A percentile compares a stretch with the other conserved stretches of the same genome.
Evolutionary conservation across 805 yeast genomes (phyloP).

Genomic region (Nakazawaea laoshanensis): DNA sequence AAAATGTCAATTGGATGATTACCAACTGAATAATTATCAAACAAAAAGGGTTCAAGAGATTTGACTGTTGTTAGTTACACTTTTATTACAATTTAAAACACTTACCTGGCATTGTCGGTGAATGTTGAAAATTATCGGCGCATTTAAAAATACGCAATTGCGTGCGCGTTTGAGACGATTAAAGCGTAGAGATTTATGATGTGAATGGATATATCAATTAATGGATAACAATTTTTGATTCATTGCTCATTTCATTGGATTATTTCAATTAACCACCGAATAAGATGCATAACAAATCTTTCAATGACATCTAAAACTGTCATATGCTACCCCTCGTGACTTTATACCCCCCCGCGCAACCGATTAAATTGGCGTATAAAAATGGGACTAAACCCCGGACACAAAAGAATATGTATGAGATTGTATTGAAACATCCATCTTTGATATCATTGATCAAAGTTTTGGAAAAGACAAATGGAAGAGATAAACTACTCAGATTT

Average conservation of each 20-base stretch:
- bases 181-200: no score
- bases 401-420: conserved; percentile 39
- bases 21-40: conserved; percentile 57
- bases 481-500: conserved; percentile 74
- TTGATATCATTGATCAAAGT: conserved; percentile 51
- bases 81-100: neutral
- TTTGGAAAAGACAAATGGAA: conserved; percentile 60
- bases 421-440: conserved; percentile 68
- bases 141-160: no score
- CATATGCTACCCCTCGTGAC: no score
- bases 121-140: neutral
- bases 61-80: conserved; percentile 23
- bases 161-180: no score
- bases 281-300: no score
- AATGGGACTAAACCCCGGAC: neutral
- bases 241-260: no score
- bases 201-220: no score
- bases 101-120: conserved; percentile 2
- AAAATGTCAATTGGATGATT: conserved; percentile 57
- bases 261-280: no score
- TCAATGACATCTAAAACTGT: no score
- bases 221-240: no score
- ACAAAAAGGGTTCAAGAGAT: conserved; percentile 59
- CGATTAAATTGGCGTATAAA: neutral
- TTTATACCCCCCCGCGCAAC: conserved; percentile 4